Conservation (phyloP, 2,329 filamentous ascomycete species). For the Bipolaris sorokiniana region DNA sequence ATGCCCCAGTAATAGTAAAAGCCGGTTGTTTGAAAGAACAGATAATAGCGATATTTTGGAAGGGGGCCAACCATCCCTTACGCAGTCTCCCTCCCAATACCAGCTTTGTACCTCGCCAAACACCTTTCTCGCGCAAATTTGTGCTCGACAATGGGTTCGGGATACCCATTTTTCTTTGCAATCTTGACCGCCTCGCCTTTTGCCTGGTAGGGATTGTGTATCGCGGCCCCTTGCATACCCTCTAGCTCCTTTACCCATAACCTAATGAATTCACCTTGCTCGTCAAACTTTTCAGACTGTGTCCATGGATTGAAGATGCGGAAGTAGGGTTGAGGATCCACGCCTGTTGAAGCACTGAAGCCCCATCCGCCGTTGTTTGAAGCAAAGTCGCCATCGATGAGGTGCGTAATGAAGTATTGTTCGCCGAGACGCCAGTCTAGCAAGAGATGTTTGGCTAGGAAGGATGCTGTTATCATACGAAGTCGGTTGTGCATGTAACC, state of each 20-base stretch:
- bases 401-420: conserved; percentile 58
- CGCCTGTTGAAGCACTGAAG: conserved; percentile 70
- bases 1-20: too few species aligned
- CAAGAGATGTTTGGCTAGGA: conserved; percentile 57
- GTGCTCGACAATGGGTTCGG: conserved; percentile 76
- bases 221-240: conserved; percentile 67
- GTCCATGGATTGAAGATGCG: conserved; percentile 85
- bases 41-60: not conserved
- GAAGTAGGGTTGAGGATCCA: conserved; percentile 89
- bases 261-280: conserved; percentile 77
- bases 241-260: conserved; percentile 80
- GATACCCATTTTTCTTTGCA: conserved; percentile 74
- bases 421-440: conserved; percentile 60
- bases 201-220: conserved; percentile 80
- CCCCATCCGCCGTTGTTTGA: conserved; percentile 70
- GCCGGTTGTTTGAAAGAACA: too few species aligned
- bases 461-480: conserved; percentile 59
- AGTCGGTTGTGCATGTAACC: conserved; percentile 61
- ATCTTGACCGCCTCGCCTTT: conserved; percentile 59
- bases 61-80: conserved; percentile 10
- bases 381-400: conserved; percentile 57
- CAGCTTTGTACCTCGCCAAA: conserved; percentile 72
- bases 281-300: conserved; percentile 87
- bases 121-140: conserved; percentile 70
- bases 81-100: conserved; percentile 60